These are phyloP conservation scores for Kodamaea nitidulidarum DNA, from an alignment of 805 yeast species.

Conservation along the genomic window DNA sequence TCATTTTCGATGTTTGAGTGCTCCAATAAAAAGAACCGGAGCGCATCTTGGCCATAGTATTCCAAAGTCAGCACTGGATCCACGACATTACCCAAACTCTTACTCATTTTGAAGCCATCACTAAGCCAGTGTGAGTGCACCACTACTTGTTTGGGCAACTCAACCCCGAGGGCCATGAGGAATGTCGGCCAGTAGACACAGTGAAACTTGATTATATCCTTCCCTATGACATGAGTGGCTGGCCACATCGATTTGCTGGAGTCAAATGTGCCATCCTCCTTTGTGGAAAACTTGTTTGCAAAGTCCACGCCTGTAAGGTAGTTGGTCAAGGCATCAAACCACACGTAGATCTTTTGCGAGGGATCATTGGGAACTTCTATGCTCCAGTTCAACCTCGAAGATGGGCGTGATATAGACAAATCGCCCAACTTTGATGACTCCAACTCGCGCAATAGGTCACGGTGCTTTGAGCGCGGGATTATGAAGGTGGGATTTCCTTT, in stretches of 20 bases:
- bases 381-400: conserved; percentile 80
- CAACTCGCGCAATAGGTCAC: conserved; percentile 56
- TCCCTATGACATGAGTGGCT: conserved; percentile 82
- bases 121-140: conserved; percentile 95
- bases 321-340: conserved; percentile 93
- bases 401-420: conserved; percentile 84
- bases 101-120: conserved; percentile 90
- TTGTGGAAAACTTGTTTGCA: conserved; percentile 19
- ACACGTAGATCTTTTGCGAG: conserved; percentile 81
- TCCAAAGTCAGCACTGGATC: conserved; percentile 72
- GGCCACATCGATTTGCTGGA: conserved; percentile 45
- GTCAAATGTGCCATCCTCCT: conserved; percentile 7
- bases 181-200: conserved; percentile 93
- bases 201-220: conserved; percentile 86
- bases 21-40: conserved; percentile 72
- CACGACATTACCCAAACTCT: conserved; percentile 87
- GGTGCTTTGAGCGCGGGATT: conserved; percentile 56
- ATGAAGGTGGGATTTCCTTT: conserved; percentile 55
- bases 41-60: conserved; percentile 64
- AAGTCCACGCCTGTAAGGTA: conserved; percentile 72
- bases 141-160: conserved; percentile 66
- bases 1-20: conserved; percentile 74
- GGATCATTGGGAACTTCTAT: conserved; percentile 79
- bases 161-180: conserved; percentile 73
- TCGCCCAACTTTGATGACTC: conserved; percentile 49